Percentiles rank a stretch among this genome's conserved stretches.
phyloP scores from a whole-genome alignment of 257 asterid genomes.

The Echites panduratus region DNA sequence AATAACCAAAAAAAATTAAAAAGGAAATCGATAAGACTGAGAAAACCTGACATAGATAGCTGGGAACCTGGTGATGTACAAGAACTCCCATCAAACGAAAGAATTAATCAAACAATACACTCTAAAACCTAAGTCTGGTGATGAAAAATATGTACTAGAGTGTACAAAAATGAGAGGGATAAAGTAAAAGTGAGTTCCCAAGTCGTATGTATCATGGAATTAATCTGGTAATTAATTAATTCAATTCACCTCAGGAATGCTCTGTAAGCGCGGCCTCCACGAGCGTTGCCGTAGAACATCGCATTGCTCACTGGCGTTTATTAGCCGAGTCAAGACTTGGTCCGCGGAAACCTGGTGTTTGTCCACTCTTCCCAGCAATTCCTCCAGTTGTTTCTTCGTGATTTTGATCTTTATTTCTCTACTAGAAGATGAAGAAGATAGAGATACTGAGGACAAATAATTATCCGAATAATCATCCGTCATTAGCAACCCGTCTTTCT shows the following conservation, averaged over 20 bases:
- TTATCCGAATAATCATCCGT: not conserved
- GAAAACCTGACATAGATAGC: no score
- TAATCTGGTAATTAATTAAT: constrained; percentile 6
- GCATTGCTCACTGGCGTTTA: constrained; percentile 17
- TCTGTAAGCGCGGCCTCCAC: constrained; percentile 47
- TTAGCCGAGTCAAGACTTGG: constrained; percentile 32
- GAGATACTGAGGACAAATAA: not conserved
- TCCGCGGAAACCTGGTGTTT: constrained; percentile 33
- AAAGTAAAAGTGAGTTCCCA: no score
- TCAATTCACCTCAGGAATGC: constrained; percentile 47
- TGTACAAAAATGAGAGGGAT: no score
- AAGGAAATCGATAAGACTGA: no score
- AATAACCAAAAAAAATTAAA: no score
- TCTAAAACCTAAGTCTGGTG: no score
- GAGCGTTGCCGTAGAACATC: constrained; percentile 18
- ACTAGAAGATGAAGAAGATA: not conserved
- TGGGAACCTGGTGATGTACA: no score
- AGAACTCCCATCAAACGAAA: not conserved
- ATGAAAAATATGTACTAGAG: no score
- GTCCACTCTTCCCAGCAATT: constrained; percentile 31
- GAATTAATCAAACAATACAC: not conserved
- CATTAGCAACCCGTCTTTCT: constrained; percentile 15
- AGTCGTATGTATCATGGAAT: no score
- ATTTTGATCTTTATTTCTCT: constrained; percentile 38
- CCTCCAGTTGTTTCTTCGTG: constrained; percentile 40